These are phyloP conservation scores for Mycotypha africana DNA, from an alignment of 371 early-diverging fungal species.

Conservation along the genomic window DNA sequence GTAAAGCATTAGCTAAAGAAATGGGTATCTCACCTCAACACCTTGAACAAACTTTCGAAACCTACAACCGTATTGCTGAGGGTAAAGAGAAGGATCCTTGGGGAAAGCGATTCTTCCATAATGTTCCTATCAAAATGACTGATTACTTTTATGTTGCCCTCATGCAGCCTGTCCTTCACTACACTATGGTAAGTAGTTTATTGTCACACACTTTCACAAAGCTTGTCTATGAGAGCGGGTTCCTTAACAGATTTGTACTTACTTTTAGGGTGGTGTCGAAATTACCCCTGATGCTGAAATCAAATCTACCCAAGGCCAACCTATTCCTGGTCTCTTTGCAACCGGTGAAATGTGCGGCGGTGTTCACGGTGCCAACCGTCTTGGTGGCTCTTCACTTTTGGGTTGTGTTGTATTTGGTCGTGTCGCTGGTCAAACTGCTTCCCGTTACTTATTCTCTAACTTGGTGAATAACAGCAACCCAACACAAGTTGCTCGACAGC, in stretches of 20 bases:
- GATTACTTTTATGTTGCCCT: slow-evolving; percentile 80
- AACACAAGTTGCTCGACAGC: slow-evolving; percentile 54
- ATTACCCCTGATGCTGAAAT: slow-evolving; percentile 79
- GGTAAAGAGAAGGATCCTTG: slow-evolving; percentile 74
- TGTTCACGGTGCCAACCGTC: slow-evolving; percentile 52
- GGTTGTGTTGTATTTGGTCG: slow-evolving; percentile 97
- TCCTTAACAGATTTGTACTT: not conserved
- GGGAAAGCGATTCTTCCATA: slow-evolving; percentile 91
- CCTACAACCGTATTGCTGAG: slow-evolving; percentile 75
- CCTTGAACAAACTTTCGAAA: slow-evolving; percentile 73
- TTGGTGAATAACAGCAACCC: slow-evolving; percentile 35
- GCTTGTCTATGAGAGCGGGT: slow-evolving; percentile 1
- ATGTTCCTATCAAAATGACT: slow-evolving; percentile 66
- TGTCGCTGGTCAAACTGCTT: slow-evolving; percentile 80
- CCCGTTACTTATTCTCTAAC: slow-evolving; percentile 57
- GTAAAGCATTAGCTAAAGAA: slow-evolving; percentile 77
- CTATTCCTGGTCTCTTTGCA: slow-evolving; percentile 86
- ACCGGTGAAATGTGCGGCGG: slow-evolving; percentile 85
- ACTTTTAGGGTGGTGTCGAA: slow-evolving; percentile 82
- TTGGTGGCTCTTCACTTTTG: slow-evolving; percentile 54
- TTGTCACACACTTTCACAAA: not conserved
- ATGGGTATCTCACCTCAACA: slow-evolving; percentile 66
- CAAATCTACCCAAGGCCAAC: slow-evolving; percentile 45
- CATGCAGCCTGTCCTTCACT: slow-evolving; percentile 92
- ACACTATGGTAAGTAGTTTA: slow-evolving; percentile 72